A percentile compares a stretch with the other conserved stretches of the same genome.
These are phyloP conservation scores for Cubamyces lactineus DNA, from an alignment of 768 basidiomycete species.

Conservation along the genomic window DNA sequence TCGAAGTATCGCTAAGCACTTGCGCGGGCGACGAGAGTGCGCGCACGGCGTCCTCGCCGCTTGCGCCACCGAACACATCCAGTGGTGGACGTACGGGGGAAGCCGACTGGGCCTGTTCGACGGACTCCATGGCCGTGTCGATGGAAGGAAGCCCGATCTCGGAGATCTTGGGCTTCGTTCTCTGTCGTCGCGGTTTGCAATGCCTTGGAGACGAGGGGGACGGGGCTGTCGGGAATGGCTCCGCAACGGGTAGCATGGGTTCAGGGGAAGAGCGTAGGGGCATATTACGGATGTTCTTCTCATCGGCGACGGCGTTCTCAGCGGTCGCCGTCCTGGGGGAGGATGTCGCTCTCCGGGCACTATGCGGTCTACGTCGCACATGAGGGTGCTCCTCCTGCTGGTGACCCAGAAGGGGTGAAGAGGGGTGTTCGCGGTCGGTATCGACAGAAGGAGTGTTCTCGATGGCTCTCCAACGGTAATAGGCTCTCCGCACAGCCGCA, in stretches of 20 bases:
- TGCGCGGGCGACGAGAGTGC: not conserved
- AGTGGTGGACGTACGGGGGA: not conserved
- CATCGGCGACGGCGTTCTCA: too few relatives aligned
- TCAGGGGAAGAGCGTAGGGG: conserved; percentile 5
- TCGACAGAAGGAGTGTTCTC: not conserved
- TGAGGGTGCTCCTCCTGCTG: not conserved
- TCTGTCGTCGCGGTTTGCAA: not conserved
- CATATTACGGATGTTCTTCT: not conserved
- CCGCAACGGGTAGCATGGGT: conserved; percentile 3
- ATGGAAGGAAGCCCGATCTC: not conserved
- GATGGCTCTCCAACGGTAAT: conserved; percentile 2
- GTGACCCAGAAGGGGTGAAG: not conserved
- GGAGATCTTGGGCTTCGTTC: not conserved
- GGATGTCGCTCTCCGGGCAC: not conserved
- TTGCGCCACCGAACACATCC: not conserved
- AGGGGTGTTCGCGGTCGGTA: not conserved
- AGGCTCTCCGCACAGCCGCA: conserved; percentile 1
- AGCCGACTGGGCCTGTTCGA: not conserved
- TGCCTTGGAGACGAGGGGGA: not conserved
- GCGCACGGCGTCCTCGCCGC: not conserved
- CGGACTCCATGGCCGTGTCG: conserved; percentile 10
- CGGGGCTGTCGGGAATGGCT: not conserved
- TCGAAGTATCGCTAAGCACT: conserved; percentile 1
- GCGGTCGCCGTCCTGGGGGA: not conserved
- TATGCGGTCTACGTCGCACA: not conserved